A percentile compares a stretch with the other conserved stretches of the same genome.
phyloP scores from a whole-genome alignment of 2,329 filamentous ascomycete genomes.

The Leptographium galeiforme region DNA sequence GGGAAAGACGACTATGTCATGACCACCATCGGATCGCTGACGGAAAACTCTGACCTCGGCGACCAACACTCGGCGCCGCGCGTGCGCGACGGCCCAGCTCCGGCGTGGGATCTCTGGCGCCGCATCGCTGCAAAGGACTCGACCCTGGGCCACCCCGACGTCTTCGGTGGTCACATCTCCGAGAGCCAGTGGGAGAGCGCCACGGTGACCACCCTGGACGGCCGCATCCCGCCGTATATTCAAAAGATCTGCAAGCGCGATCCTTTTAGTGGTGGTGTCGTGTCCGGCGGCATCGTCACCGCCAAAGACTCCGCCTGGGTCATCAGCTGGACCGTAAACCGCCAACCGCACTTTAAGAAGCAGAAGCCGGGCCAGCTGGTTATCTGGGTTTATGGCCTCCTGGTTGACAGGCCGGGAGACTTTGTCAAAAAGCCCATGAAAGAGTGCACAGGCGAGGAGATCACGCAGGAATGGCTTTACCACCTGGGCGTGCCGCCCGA shows the following conservation, averaged over 20 bases:
- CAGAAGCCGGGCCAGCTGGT: slow-evolving; percentile 21
- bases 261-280: slow-evolving; percentile 18
- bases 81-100: slow-evolving; percentile 19
- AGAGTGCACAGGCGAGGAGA: slow-evolving; percentile 25
- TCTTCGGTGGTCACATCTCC: slow-evolving; percentile 22
- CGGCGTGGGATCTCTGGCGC: slow-evolving; percentile 27
- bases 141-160: slow-evolving; percentile 24
- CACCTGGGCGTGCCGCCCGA: slow-evolving; percentile 21
- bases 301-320: slow-evolving; percentile 26
- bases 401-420: slow-evolving; percentile 21
- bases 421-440: slow-evolving; percentile 26
- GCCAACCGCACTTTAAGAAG: slow-evolving; percentile 26
- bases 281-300: slow-evolving; percentile 22
- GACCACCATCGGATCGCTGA: slow-evolving; percentile 24
- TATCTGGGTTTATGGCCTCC: slow-evolving; percentile 27
- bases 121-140: slow-evolving; percentile 22
- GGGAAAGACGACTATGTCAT: slow-evolving; percentile 22
- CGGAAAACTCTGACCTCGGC: slow-evolving; percentile 20
- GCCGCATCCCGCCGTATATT: slow-evolving; percentile 18
- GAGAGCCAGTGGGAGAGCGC: slow-evolving; percentile 26
- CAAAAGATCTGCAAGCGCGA: slow-evolving; percentile 16
- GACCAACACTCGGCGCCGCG: slow-evolving; percentile 18
- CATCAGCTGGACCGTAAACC: slow-evolving; percentile 24
- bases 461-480: slow-evolving; percentile 23
- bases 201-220: slow-evolving; percentile 23